Evolutionary conservation across 2,329 filamentous ascomycete species (phyloP).

Genomic region (Aspergillus eucalypticola): DNA sequence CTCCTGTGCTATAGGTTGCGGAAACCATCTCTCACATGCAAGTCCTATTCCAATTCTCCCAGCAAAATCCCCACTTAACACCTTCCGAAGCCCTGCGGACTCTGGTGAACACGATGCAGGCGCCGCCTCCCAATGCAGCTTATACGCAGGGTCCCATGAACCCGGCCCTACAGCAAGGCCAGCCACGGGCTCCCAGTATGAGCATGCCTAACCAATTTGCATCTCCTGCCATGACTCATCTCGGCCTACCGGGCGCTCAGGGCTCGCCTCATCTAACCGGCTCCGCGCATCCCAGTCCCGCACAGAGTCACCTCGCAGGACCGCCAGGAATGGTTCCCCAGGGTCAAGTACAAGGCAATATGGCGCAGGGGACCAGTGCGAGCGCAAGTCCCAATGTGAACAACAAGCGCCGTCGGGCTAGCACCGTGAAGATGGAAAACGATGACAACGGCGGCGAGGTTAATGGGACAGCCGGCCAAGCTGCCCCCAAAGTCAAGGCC

Average conservation of each 20-base stretch:
- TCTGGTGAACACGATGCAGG: constrained; percentile 51
- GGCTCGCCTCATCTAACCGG: constrained; percentile 56
- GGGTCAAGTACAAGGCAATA: constrained; percentile 57
- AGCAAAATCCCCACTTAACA: constrained; percentile 53
- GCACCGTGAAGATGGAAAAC: constrained; percentile 60
- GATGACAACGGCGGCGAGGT: constrained; percentile 54
- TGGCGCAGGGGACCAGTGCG: constrained; percentile 53
- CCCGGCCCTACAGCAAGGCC: constrained; percentile 37
- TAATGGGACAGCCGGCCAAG: constrained; percentile 46
- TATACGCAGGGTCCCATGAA: constrained; percentile 36
- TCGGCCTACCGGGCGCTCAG: constrained; percentile 50
- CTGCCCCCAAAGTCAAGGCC: constrained; percentile 47
- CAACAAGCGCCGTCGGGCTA: constrained; percentile 60
- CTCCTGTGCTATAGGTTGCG: constrained; percentile 51
- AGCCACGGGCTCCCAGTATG: constrained; percentile 47
- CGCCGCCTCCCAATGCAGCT: constrained; percentile 33
- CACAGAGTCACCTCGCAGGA: constrained; percentile 48
- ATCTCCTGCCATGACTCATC: constrained; percentile 59
- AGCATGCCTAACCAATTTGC: constrained; percentile 55
- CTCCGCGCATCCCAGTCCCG: constrained; percentile 50
- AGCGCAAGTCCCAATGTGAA: constrained; percentile 64
- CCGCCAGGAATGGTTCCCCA: constrained; percentile 58
- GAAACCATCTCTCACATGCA: constrained; percentile 68
- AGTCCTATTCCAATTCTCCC: constrained; percentile 59
- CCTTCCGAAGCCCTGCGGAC: constrained; percentile 58